Evolutionary conservation across 2,329 filamentous ascomycete genomes (phyloP).

Genomic region (Fusarium stilboides): DNA sequence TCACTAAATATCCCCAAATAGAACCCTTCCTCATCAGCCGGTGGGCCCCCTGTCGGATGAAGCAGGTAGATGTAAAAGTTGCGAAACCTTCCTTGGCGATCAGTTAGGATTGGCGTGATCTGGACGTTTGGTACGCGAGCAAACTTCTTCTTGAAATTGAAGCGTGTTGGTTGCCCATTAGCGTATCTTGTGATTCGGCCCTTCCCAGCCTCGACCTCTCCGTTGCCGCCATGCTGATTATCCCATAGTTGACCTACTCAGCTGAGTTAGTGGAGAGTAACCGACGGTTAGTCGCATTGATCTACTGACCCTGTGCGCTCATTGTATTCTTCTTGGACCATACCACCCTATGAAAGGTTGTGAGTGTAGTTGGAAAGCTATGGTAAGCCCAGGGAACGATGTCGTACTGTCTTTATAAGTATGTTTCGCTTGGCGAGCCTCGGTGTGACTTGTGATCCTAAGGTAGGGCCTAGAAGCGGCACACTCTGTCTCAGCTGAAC

Average conservation of each 20-base stretch:
- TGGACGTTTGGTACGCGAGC: neutral
- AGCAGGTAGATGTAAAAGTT: neutral
- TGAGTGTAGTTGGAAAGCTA: too few species aligned
- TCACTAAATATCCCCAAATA: neutral
- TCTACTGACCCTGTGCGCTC: neutral
- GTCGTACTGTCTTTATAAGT: too few species aligned
- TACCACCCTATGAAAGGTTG: too few species aligned
- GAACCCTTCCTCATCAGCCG: neutral
- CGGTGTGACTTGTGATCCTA: too few species aligned
- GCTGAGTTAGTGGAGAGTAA: too few species aligned
- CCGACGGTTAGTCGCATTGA: too few species aligned
- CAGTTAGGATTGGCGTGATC: neutral
- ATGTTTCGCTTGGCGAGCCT: too few species aligned
- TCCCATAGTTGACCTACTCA: neutral
- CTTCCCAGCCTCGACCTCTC: conserved; percentile 1
- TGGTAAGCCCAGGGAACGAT: too few species aligned
- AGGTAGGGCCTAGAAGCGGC: too few species aligned
- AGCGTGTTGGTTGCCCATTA: conserved; percentile 1
- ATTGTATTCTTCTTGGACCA: neutral
- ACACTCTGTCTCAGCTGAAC: too few species aligned
- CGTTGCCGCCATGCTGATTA: neutral
- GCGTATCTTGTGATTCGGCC: neutral
- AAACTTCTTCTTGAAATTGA: conserved; percentile 15
- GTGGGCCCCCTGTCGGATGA: neutral
- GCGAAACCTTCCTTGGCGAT: neutral